Evolutionary conservation across 331 rosid species (phyloP).

Genomic region (Quercus lobata): DNA sequence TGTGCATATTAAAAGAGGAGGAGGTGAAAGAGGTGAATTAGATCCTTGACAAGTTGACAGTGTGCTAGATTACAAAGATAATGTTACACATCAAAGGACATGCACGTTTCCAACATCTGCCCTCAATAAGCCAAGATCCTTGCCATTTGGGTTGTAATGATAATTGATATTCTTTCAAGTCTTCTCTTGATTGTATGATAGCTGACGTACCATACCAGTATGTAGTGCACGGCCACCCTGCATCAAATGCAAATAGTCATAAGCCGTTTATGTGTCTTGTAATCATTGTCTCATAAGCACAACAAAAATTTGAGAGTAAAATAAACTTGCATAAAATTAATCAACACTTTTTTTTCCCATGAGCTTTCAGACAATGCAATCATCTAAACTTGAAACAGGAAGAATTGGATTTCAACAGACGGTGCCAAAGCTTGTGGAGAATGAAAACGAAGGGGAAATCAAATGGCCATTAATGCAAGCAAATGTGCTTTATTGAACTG

Average conservation of each 20-base stretch:
- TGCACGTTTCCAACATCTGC: neutral
- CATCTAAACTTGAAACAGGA: neutral
- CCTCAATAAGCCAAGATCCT: neutral
- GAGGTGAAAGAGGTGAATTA: too few species aligned
- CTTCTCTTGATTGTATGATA: slow-evolving; percentile 12
- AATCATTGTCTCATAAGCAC: neutral
- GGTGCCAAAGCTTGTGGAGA: neutral
- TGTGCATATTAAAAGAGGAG: too few species aligned
- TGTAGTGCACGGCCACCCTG: slow-evolving; percentile 88
- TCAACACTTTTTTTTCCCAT: neutral
- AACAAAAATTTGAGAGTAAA: neutral
- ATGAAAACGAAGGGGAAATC: neutral
- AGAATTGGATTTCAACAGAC: neutral
- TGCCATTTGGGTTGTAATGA: neutral
- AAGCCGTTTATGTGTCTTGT: neutral
- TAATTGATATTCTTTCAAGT: slow-evolving; percentile 12
- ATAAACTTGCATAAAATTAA: neutral
- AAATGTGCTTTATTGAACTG: too few species aligned
- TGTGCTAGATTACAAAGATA: too few species aligned
- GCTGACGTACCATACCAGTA: slow-evolving; percentile 51
- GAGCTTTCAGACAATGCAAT: neutral
- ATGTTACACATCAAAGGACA: too few species aligned
- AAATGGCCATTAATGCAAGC: too few species aligned
- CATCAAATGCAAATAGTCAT: slow-evolving; percentile 10
- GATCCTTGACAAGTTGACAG: too few species aligned